phyloP scores from a whole-genome alignment of 148 eudicot species.

The Chenopodium quinoa region DNA sequence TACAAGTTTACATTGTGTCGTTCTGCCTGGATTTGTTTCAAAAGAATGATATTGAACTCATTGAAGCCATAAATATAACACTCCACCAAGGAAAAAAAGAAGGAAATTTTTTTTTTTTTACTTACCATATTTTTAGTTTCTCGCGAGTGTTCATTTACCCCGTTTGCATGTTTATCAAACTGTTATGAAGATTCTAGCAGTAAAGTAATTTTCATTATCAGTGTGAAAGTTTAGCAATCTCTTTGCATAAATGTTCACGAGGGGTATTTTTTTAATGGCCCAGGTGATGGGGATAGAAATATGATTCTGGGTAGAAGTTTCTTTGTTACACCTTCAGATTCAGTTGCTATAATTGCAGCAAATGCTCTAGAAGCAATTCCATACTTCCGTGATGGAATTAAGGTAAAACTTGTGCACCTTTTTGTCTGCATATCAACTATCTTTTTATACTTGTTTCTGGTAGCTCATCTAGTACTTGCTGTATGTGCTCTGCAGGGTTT shows the following conservation, averaged over 20 bases:
- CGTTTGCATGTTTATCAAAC: not conserved
- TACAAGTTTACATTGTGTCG: not conserved
- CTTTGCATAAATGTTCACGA: not conserved
- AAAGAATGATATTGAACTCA: not conserved
- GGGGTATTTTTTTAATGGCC: slow-evolving; percentile 19
- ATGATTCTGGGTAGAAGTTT: slow-evolving; percentile 88
- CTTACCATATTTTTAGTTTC: not conserved
- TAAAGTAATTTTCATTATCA: not conserved
- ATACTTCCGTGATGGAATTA: slow-evolving; percentile 72
- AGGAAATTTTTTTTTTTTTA: not conserved
- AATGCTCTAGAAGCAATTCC: slow-evolving; percentile 92
- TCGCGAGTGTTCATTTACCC: not conserved
- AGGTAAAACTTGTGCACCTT: slow-evolving; percentile 42
- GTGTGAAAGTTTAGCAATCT: not conserved
- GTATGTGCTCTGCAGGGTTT: slow-evolving; percentile 60
- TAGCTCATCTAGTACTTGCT: not conserved
- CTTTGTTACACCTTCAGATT: slow-evolving; percentile 98
- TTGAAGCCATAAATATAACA: not conserved
- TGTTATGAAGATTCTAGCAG: not conserved
- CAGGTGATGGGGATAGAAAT: slow-evolving; percentile 99
- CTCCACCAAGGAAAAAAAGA: not conserved
- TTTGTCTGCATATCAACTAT: not conserved
- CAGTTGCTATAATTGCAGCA: slow-evolving; percentile 98
- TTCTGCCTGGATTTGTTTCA: not conserved
- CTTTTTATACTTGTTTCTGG: slow-evolving; percentile 5